phyloP scores from a whole-genome alignment of 345 rosid genomes.

The Ricinus communis region DNA sequence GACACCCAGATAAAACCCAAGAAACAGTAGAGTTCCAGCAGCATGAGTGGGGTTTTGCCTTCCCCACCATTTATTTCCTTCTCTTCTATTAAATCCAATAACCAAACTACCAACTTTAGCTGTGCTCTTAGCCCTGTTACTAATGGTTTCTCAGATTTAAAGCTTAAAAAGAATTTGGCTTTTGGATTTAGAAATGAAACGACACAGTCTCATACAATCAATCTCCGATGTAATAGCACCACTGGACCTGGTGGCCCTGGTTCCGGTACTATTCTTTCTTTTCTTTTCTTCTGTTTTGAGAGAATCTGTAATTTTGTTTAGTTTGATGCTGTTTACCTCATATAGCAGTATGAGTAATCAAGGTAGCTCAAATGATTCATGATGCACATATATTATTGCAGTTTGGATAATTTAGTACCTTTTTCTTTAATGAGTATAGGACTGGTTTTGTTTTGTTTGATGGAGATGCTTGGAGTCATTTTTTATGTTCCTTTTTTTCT shows the following conservation, averaged over 20 bases:
- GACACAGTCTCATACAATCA: neutral
- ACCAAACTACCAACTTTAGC: neutral
- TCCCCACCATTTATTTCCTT: neutral
- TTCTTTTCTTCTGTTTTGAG: neutral
- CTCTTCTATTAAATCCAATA: conserved; percentile 14
- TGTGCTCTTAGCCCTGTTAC: neutral
- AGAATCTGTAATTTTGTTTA: too few relatives aligned
- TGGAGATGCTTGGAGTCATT: too few relatives aligned
- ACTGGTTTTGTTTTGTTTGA: too few relatives aligned
- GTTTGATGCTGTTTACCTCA: too few relatives aligned
- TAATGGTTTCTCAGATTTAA: neutral
- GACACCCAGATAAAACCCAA: too few relatives aligned
- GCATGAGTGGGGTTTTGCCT: conserved; percentile 21
- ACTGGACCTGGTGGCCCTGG: conserved; percentile 17
- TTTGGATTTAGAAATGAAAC: neutral
- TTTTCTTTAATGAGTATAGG: too few relatives aligned
- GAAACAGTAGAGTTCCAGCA: neutral
- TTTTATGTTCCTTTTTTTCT: too few relatives aligned
- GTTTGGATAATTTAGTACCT: too few relatives aligned
- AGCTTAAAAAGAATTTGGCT: conserved; percentile 4
- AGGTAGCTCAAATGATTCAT: too few relatives aligned
- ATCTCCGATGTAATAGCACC: conserved; percentile 20
- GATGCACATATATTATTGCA: too few relatives aligned
- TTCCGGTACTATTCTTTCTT: conserved; percentile 5
- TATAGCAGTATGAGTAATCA: too few relatives aligned